Evolutionary conservation across 2,329 filamentous ascomycete species (phyloP).

Genomic region (Aspergillus luchuensis): DNA sequence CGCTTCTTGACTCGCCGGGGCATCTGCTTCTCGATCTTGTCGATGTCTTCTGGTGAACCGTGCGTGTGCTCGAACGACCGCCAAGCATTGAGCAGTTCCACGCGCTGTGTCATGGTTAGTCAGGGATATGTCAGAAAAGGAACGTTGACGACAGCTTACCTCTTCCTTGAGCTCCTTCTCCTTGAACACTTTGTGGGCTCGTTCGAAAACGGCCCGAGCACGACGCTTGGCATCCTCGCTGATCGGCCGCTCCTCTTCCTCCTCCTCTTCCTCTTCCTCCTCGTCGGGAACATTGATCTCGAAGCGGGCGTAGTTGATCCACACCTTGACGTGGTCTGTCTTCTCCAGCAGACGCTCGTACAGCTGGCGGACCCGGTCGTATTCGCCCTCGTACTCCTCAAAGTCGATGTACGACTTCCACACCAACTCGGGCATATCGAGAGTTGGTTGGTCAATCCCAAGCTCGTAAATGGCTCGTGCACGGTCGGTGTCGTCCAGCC

Average conservation of each 20-base stretch:
- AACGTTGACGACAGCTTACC: slow-evolving; percentile 40
- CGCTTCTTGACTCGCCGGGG: slow-evolving; percentile 89
- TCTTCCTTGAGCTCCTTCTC: slow-evolving; percentile 90
- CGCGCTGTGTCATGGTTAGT: slow-evolving; percentile 59
- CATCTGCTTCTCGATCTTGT: slow-evolving; percentile 89
- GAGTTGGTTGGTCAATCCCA: slow-evolving; percentile 74
- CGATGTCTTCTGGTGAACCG: slow-evolving; percentile 72
- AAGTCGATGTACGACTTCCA: slow-evolving; percentile 99
- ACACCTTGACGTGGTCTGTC: slow-evolving; percentile 99
- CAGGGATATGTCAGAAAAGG: not conserved
- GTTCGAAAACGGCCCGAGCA: slow-evolving; percentile 79
- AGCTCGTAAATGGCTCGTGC: slow-evolving; percentile 90
- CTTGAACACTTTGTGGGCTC: slow-evolving; percentile 83
- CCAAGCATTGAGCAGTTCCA: slow-evolving; percentile 88
- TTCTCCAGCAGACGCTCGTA: slow-evolving; percentile 91
- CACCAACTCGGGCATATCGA: slow-evolving; percentile 96
- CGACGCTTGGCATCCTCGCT: slow-evolving; percentile 81
- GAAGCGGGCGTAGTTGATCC: slow-evolving; percentile 98
- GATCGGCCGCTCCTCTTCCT: slow-evolving; percentile 62
- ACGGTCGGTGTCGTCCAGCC: slow-evolving; percentile 84
- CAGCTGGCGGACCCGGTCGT: slow-evolving; percentile 74
- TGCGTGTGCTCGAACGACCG: slow-evolving; percentile 87
- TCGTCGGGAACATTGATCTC: slow-evolving; percentile 89
- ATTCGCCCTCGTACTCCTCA: slow-evolving; percentile 93
- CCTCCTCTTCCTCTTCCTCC: slow-evolving; percentile 63